Evolutionary conservation across 768 basidiomycete species (phyloP), one percentile per base, ranked within the genome.

Genomic region (Lentinula aciculospora): DNA sequence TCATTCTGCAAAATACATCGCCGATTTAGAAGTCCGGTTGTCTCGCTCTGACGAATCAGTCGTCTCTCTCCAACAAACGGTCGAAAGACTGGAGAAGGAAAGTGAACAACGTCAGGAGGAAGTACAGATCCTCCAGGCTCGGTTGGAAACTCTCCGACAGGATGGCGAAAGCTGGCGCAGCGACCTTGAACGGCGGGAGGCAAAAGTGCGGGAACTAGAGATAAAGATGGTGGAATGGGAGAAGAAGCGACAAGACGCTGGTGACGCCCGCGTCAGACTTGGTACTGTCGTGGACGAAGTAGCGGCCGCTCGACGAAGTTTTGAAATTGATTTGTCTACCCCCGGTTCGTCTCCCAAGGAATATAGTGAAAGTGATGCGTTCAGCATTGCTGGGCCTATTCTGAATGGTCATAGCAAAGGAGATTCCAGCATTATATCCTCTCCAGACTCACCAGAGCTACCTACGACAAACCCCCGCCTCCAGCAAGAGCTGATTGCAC

Each of bases 141-240:
- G 88, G 49, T 72, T 97, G 37, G 84, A 89, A 25, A 72, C 77
- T 10, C 74, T 97, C 51, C 77, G 84, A 61, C 76, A 76, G 47
- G 92, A 94, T 60, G 86, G 88, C 4, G 84, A 93, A 61, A 86
- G 80, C 63, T 96, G 93, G 88, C 79, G 89, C 48, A 76, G 81
- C 13, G 92, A 96, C 66, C 76, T 98, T 8, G 94, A 97, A 69
- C 80, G 84, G 59, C 81, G 94, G 58, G 94, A 98, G 70, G 76
- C 73, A 58, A 84, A 78, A 64, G 82, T 98, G 13, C 80, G 80
- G 50, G 86, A 84, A 54, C 75, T 98, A 25, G 92, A 97, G 69
- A 72, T 77, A 53, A 86, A 86, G 71, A 84, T 96, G 78, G 72
- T 79, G 63, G 87, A 88, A 60, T 92, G 92, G 81, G 84, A 91